Percentiles rank a stretch among this genome's conserved stretches.
Evolutionary conservation across 257 asterid genomes (phyloP).

Genomic region (Solanum habrochaites): DNA sequence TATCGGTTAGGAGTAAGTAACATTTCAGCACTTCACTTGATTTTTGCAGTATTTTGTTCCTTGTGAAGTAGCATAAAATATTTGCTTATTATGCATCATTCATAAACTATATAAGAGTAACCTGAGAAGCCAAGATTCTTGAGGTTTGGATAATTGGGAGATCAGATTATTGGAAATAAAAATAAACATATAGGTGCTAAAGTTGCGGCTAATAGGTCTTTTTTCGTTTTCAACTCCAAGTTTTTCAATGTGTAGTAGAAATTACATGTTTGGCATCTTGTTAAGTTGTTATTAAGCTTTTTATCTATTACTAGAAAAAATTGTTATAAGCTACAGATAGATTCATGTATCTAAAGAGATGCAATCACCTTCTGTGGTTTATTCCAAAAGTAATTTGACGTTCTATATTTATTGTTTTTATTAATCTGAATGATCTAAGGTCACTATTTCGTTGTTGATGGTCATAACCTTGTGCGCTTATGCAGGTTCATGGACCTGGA

Average conservation of each 20-base stretch:
- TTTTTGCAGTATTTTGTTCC: neutral
- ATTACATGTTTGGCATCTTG: neutral
- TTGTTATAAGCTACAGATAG: neutral
- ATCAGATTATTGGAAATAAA: neutral
- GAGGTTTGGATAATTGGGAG: neutral
- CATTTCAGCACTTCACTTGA: neutral
- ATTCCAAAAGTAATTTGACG: neutral
- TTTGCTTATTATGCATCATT: neutral
- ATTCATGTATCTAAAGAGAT: neutral
- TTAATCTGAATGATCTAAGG: neutral
- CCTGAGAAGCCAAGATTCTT: neutral
- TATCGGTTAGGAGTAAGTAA: conserved; percentile 13
- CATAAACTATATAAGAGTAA: neutral
- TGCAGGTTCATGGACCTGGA: conserved; percentile 34
- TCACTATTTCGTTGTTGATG: neutral
- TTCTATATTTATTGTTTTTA: neutral
- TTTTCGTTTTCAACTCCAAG: neutral
- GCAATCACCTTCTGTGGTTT: neutral
- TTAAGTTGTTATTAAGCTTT: neutral
- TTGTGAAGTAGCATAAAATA: neutral
- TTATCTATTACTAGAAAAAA: too few species aligned
- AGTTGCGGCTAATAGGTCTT: neutral
- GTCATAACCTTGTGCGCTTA: neutral
- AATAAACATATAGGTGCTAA: neutral
- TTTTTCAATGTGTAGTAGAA: neutral